A percentile compares a stretch with the other conserved stretches of the same genome.
These are phyloP conservation scores for Morella rubra DNA, from an alignment of 306 rosid species.

Conservation along the genomic window DNA sequence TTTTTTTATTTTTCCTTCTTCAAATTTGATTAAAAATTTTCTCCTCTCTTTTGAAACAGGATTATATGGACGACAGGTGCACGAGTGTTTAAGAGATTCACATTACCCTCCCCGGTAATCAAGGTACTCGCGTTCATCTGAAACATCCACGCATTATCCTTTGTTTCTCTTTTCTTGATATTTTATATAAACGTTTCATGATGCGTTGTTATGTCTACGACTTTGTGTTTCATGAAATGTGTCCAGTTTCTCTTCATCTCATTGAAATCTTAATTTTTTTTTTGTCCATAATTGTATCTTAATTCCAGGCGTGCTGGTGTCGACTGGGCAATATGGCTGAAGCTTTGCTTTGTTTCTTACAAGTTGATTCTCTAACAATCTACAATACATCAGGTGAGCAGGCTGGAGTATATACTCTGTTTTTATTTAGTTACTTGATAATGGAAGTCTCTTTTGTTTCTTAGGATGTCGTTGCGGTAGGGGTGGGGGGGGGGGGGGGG, in stretches of 20 bases:
- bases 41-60: conserved; percentile 41
- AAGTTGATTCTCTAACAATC: conserved; percentile 69
- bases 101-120: conserved; percentile 60
- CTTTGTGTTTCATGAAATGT: neutral
- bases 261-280: conserved; percentile 7
- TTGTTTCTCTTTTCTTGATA: neutral
- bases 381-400: conserved; percentile 80
- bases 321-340: conserved; percentile 65
- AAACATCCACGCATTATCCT: neutral
- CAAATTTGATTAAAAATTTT: neutral
- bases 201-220: neutral
- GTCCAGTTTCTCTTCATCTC: conserved; percentile 17
- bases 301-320: conserved; percentile 85
- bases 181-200: neutral
- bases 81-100: conserved; percentile 80
- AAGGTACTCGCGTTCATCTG: conserved; percentile 40
- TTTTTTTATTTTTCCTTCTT: neutral
- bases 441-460: neutral
- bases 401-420: conserved; percentile 20
- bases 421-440: conserved; percentile 5
- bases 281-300: conserved; percentile 20
- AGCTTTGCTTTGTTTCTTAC: conserved; percentile 85
- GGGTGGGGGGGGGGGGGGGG: no score
- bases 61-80: conserved; percentile 91
- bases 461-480: neutral